Evolutionary conservation across 2,329 filamentous ascomycete species (phyloP), one percentile per base, ranked within the genome.

Genomic region (Cladosporium colombiae): DNA sequence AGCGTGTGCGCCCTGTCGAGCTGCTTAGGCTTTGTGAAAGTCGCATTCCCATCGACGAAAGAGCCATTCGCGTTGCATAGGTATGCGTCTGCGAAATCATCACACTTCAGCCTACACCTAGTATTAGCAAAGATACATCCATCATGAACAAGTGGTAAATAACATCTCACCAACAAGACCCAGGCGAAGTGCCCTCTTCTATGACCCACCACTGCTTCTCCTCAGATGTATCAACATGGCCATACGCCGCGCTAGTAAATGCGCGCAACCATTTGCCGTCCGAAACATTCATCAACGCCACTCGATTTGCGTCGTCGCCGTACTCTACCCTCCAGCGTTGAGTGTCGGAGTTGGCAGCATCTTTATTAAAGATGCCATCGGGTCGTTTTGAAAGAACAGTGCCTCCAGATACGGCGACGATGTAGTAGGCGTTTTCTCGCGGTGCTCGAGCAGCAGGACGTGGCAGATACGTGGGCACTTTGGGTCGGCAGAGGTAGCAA

Each of bases 121-220:
- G 46, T 23, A 27, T 57, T 33, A 57, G 55, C 33, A 37, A 23
- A 21, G 3, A 13, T n/a, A 29, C 13, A 7, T 29, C 23, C 16
- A 29, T 2, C 4, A 25, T 27, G 16, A 27, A 6, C 49, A 25
- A n/a, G 49, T 27, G 13, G 49, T 18, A 53, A 58, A 16, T 3
- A 14, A 33, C n/a, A 5, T 33, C 58, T 23, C 33, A 61, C 58
- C 58, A 61, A 50, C 58, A 61, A 49, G 40, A 49, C 5, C 58
- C 58, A 29, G 58, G 58, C 16, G 37, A 49, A 4, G 27, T 31
- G 8, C 58, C 58, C 14, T 49, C 40, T 31, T 61, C 58, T 5
- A 61, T 49, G 6, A 61, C 27, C 58, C 58, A 61, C 58, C 58
- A 61, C 37, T 58, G 62, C 62, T 58, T 56, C 23, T 64, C 62